Evolutionary conservation across 495 filamentous ascomycete genomes (phyloP).

Genomic region (Lentithecium fluviatile): DNA sequence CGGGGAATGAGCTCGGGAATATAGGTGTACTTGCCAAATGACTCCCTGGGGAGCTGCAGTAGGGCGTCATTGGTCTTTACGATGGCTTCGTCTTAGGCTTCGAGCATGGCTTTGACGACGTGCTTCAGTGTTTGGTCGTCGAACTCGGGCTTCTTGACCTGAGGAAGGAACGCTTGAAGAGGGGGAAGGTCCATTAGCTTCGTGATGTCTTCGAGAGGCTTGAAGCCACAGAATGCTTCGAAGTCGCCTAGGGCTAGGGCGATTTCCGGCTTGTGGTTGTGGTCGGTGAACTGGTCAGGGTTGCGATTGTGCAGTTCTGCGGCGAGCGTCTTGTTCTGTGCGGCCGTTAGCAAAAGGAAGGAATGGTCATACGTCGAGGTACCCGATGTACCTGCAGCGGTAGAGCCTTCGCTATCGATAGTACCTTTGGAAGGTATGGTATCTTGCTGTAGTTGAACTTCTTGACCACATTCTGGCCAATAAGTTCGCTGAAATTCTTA

Average conservation of each 20-base stretch:
- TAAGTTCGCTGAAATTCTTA: constrained; percentile 59
- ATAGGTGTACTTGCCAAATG: constrained; percentile 57
- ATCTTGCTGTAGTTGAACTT: constrained; percentile 62
- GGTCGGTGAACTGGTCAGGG: constrained; percentile 64
- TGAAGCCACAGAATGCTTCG: constrained; percentile 77
- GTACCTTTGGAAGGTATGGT: constrained; percentile 75
- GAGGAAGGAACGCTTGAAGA: constrained; percentile 54
- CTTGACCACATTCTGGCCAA: constrained; percentile 63
- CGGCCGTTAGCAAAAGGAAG: neutral
- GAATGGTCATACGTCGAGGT: neutral
- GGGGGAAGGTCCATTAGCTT: constrained; percentile 58
- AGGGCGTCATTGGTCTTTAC: constrained; percentile 53
- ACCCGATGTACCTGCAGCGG: constrained; percentile 77
- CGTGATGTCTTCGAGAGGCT: constrained; percentile 61
- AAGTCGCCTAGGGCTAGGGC: constrained; percentile 73
- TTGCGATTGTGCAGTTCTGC: constrained; percentile 61
- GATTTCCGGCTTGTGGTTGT: constrained; percentile 83
- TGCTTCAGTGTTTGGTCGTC: constrained; percentile 61
- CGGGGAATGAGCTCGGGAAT: constrained; percentile 63
- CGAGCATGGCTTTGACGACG: constrained; percentile 58
- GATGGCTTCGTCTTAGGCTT: constrained; percentile 53
- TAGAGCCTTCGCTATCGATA: constrained; percentile 75
- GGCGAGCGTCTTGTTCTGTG: constrained; percentile 58
- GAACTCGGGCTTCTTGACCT: constrained; percentile 47
- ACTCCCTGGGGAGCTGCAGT: constrained; percentile 46